Evolutionary conservation across 2,329 filamentous ascomycete species (phyloP), one percentile per base, ranked within the genome.

Genomic region (Parastagonospora nodorum): DNA sequence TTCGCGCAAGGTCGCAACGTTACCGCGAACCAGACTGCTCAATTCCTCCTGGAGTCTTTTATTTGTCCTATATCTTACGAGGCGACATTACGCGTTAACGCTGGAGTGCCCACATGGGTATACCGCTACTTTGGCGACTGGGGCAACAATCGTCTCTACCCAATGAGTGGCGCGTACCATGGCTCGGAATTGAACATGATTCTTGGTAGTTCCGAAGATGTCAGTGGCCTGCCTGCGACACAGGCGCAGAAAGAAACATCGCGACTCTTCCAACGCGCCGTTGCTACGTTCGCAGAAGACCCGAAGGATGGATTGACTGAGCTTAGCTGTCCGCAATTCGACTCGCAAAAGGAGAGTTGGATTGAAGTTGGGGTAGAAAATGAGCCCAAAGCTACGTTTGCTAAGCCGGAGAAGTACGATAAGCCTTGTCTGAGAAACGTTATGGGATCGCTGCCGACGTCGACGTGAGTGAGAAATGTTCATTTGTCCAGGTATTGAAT

Each of bases 131-230:
- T 54, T 41, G 59, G 60, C 39, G 50, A 64, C 14, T 66, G 51
- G 54, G 11, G 53, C 8, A 64, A 66, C 24, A 56, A 52, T 1
- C 52, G 53, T n/a, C 47, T 66, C 1, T 61, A 63, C 37, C 53
- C 58, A n/a, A 53, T 48, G 1, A 57, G 57, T 37, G 60, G 60
- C 14, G 61, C 60, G 6, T 67, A 66, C 41, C 64, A 67, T 31
- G 53, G 54, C 19, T 56, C 53, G 15, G 64, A 67, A 42, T 32
- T 66, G 35, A 50, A 64, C 12, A 63, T 63, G 53, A 50, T 66
- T 16, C 57, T 68, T 29, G 62, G 63, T 6, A 52, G 50, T n/a
- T 50, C 59, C 4, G 50, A 64, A 33, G 50, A 60, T 31, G 51
- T 51, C 8, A 60, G 56, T 24, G 50, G 58, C 1, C 30, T 60